Evolutionary conservation across 2,329 filamentous ascomycete genomes (phyloP).

Genomic region (Penicillium brasilianum): DNA sequence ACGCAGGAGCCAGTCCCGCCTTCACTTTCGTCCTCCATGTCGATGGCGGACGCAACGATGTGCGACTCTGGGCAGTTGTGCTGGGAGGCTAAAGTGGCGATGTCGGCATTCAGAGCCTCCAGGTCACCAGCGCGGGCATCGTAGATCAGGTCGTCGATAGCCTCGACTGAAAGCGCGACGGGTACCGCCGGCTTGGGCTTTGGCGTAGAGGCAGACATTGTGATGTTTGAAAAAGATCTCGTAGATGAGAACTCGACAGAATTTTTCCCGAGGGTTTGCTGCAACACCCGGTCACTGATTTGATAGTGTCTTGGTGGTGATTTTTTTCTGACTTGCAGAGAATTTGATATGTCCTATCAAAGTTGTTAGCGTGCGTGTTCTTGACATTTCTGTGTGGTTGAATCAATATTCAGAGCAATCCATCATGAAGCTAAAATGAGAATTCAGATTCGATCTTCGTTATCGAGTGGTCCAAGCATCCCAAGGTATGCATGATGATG

Average conservation of each 20-base stretch:
- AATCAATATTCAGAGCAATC: neutral
- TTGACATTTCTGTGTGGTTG: neutral
- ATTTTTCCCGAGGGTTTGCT: neutral
- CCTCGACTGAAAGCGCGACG: conserved; percentile 68
- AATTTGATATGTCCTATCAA: conserved; percentile 20
- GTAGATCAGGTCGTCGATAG: conserved; percentile 91
- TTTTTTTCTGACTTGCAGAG: conserved; percentile 10
- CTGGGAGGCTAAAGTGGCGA: conserved; percentile 66
- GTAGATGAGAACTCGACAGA: neutral
- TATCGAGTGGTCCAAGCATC: neutral
- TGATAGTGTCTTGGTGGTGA: neutral
- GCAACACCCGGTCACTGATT: neutral
- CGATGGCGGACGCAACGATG: conserved; percentile 72
- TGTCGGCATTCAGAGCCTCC: conserved; percentile 65
- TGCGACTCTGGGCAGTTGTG: conserved; percentile 65
- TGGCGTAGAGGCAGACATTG: conserved; percentile 24
- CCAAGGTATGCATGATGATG: neutral
- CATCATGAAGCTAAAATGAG: neutral
- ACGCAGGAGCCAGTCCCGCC: conserved; percentile 54
- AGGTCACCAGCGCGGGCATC: conserved; percentile 79
- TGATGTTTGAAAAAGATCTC: neutral
- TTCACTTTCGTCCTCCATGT: conserved; percentile 77
- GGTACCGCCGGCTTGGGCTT: conserved; percentile 32
- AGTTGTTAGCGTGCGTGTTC: conserved; percentile 13
- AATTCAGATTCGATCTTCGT: neutral